Percentiles rank a stretch among this genome's conserved stretches.
Evolutionary conservation across 2,329 filamentous ascomycete genomes (phyloP).

Genomic region (Blastomyces silverae): DNA sequence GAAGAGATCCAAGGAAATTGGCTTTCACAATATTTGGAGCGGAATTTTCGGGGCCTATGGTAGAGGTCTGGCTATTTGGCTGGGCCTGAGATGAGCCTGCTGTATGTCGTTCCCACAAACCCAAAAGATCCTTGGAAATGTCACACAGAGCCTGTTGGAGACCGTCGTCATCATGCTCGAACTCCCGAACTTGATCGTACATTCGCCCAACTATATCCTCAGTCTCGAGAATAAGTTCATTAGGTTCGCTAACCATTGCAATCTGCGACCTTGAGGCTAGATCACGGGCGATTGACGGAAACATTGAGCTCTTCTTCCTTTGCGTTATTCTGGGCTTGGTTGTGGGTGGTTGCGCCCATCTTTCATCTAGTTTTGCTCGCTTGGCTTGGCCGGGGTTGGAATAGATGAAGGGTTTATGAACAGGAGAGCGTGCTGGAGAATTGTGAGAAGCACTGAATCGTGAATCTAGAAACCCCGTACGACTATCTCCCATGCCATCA

Average conservation of each 20-base stretch:
- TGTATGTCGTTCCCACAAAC: slow-evolving; percentile 31
- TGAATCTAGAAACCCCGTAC: slow-evolving; percentile 19
- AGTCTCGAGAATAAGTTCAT: slow-evolving; percentile 65
- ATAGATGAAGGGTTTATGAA: slow-evolving; percentile 36
- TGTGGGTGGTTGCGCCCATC: slow-evolving; percentile 32
- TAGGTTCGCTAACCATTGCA: slow-evolving; percentile 60
- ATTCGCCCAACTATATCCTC: slow-evolving; percentile 63
- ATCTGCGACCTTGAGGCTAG: slow-evolving; percentile 53
- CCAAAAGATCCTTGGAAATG: slow-evolving; percentile 32
- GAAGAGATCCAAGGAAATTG: slow-evolving; percentile 66
- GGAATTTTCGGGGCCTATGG: slow-evolving; percentile 59
- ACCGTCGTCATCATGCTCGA: slow-evolving; percentile 30
- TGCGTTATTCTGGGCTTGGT: slow-evolving; percentile 33
- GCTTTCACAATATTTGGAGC: slow-evolving; percentile 66
- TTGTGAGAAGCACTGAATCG: slow-evolving; percentile 27
- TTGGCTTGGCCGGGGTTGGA: slow-evolving; percentile 40
- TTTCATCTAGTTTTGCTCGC: slow-evolving; percentile 39
- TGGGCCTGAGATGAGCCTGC: slow-evolving; percentile 39
- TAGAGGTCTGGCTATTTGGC: slow-evolving; percentile 42
- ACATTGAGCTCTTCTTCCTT: slow-evolving; percentile 53
- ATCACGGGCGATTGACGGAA: slow-evolving; percentile 65
- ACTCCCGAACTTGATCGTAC: slow-evolving; percentile 45
- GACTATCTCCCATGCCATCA: slow-evolving; percentile 6
- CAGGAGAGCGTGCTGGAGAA: slow-evolving; percentile 19
- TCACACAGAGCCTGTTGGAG: slow-evolving; percentile 32